Percentiles rank a stretch among this genome's conserved stretches.
Evolutionary conservation across 257 asterid species (phyloP).

Genomic region (Plantago ovata): DNA sequence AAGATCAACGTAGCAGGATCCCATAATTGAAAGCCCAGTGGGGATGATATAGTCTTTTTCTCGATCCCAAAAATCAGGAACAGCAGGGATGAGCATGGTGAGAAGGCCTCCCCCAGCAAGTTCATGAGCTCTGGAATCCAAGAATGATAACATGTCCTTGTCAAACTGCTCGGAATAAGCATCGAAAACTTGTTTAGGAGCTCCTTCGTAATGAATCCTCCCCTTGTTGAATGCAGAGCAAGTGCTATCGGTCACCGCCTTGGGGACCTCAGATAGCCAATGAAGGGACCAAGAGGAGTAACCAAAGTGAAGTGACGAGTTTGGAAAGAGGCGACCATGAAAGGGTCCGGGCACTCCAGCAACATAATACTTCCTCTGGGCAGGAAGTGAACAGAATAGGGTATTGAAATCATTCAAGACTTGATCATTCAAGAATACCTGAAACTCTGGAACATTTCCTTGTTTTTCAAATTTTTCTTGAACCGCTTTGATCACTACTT

Average conservation of each 20-base stretch:
- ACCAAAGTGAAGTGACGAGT: conserved; percentile 22
- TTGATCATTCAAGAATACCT: conserved; percentile 26
- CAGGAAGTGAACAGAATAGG: too few relatives aligned
- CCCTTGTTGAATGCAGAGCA: conserved; percentile 26
- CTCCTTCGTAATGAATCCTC: conserved; percentile 8
- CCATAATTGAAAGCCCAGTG: conserved; percentile 25
- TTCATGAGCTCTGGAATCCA: too few relatives aligned
- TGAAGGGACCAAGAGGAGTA: conserved; percentile 26
- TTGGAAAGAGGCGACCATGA: conserved; percentile 20
- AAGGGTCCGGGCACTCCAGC: conserved; percentile 30
- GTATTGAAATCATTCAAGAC: conserved; percentile 26
- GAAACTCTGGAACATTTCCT: conserved; percentile 9
- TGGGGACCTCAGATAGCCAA: conserved; percentile 27
- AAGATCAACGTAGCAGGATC: conserved; percentile 44
- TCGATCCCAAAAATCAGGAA: conserved; percentile 18
- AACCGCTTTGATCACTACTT: conserved; percentile 23
- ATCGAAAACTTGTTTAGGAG: conserved; percentile 15
- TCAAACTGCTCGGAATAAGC: conserved; percentile 25
- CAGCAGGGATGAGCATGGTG: conserved; percentile 44
- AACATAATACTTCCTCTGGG: too few relatives aligned
- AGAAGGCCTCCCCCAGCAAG: conserved; percentile 41
- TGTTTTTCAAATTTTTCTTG: neutral
- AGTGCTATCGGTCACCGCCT: conserved; percentile 10
- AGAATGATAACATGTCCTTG: too few relatives aligned
- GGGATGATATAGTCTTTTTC: conserved; percentile 26